A percentile compares a stretch with the other conserved stretches of the same genome.
phyloP scores from a whole-genome alignment of 1,284 basidiomycete genomes.

The Ceratorhiza oryzae-sativae region DNA sequence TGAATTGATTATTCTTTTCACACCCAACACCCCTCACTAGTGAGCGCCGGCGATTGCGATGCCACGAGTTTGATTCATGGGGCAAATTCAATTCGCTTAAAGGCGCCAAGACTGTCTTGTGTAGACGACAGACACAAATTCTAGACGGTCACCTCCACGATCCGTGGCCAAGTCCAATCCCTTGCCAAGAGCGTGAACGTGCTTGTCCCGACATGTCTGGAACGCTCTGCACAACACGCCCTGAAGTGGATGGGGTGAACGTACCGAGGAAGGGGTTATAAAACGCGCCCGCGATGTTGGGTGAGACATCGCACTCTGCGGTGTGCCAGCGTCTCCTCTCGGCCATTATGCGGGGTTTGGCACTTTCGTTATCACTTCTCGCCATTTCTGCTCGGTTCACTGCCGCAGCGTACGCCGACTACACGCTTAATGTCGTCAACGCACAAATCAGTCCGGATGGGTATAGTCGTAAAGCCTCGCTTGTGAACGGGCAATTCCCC shows the following conservation, averaged over 20 bases:
- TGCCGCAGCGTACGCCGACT: conserved; percentile 21
- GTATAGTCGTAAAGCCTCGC: conserved; percentile 51
- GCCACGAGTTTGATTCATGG: too few relatives aligned
- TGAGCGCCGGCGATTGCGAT: too few relatives aligned
- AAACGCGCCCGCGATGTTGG: not conserved
- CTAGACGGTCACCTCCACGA: not conserved
- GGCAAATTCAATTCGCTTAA: not conserved
- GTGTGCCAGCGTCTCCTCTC: not conserved
- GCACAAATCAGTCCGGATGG: conserved; percentile 54
- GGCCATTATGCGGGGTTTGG: not conserved
- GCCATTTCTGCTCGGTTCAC: conserved; percentile 2
- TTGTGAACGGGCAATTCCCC: conserved; percentile 48
- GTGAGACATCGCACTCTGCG: not conserved
- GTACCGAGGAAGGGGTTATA: not conserved
- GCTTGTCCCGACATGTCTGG: not conserved
- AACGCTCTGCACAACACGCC: not conserved
- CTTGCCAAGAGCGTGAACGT: not conserved
- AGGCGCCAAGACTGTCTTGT: not conserved
- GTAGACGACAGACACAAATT: too few relatives aligned
- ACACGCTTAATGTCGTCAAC: conserved; percentile 51
- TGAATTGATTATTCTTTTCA: too few relatives aligned
- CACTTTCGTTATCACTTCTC: conserved; percentile 8
- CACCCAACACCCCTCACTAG: too few relatives aligned
- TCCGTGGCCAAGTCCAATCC: not conserved
- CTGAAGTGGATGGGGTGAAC: not conserved